These are phyloP conservation scores for Hymenoscyphus linearis DNA, from an alignment of 2,329 filamentous ascomycete genomes.

Conservation along the genomic window DNA sequence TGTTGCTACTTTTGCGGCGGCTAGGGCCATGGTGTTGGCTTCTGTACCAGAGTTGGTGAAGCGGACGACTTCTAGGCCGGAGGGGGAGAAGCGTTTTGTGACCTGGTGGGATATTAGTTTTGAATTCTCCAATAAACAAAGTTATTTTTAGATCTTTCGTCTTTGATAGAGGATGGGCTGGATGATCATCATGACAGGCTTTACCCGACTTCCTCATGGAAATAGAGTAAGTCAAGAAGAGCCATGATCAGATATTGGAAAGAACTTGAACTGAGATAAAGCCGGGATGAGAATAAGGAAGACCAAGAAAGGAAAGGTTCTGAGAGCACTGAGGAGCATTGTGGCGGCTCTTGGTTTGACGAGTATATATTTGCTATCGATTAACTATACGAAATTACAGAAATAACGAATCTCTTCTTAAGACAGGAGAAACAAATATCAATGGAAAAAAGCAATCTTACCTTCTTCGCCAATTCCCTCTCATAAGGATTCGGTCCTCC, in stretches of 20 bases:
- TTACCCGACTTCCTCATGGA: too few relatives aligned
- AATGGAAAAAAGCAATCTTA: neutral
- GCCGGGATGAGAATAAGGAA: too few relatives aligned
- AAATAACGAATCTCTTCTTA: neutral
- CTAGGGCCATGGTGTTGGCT: slow-evolving; percentile 55
- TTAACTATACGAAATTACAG: neutral
- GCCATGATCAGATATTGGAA: too few relatives aligned
- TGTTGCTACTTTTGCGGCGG: slow-evolving; percentile 27
- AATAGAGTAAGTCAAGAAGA: too few relatives aligned
- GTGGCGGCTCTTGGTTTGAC: too few relatives aligned
- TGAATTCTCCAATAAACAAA: too few relatives aligned
- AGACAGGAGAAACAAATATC: neutral
- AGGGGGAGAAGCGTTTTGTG: slow-evolving; percentile 42
- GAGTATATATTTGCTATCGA: neutral
- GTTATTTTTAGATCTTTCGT: too few relatives aligned
- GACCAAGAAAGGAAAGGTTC: too few relatives aligned
- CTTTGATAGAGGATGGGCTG: too few relatives aligned
- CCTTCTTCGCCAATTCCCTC: slow-evolving; percentile 42
- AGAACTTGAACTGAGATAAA: too few relatives aligned
- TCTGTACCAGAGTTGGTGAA: slow-evolving; percentile 65
- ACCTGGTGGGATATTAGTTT: slow-evolving; percentile 29
- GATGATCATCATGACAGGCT: neutral
- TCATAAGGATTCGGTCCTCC: slow-evolving; percentile 50
- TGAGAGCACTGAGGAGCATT: too few relatives aligned
- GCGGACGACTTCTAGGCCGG: slow-evolving; percentile 46